Conservation (phyloP, 2,329 filamentous ascomycete species). For the Colletotrichum endophyticum region DNA sequence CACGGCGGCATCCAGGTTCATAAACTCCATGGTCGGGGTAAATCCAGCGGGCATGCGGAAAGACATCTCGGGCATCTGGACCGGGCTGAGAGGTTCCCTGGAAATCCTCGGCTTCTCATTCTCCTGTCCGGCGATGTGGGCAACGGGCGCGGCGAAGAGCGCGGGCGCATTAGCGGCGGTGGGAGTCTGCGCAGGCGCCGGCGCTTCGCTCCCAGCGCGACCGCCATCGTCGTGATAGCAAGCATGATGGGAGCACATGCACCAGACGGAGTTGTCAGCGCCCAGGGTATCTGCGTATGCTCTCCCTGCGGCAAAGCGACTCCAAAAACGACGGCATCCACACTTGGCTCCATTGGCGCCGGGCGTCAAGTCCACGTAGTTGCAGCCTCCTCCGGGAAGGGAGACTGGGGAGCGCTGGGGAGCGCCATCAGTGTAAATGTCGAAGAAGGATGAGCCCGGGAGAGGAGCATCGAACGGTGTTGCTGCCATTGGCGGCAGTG, state of each 20-base stretch:
- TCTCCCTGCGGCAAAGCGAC: slow-evolving; percentile 40
- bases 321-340: slow-evolving; percentile 67
- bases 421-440: slow-evolving; percentile 58
- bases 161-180: neutral
- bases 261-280: slow-evolving; percentile 53
- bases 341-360: slow-evolving; percentile 58
- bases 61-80: slow-evolving; percentile 50
- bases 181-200: slow-evolving; percentile 9
- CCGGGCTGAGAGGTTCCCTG: slow-evolving; percentile 57
- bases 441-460: slow-evolving; percentile 53
- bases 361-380: slow-evolving; percentile 59
- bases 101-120: slow-evolving; percentile 54
- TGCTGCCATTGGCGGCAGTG: slow-evolving; percentile 55
- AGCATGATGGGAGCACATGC: slow-evolving; percentile 68
- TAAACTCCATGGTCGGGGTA: slow-evolving; percentile 46
- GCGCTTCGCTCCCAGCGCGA: slow-evolving; percentile 30
- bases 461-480: slow-evolving; percentile 51
- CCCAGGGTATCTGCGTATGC: slow-evolving; percentile 34
- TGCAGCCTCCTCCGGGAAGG: slow-evolving; percentile 60
- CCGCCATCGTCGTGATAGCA: slow-evolving; percentile 62
- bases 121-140: slow-evolving; percentile 48
- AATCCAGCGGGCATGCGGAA: slow-evolving; percentile 41
- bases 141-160: slow-evolving; percentile 7
- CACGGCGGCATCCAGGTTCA: slow-evolving; percentile 37
- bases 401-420: slow-evolving; percentile 31